Base-by-base conservation (phyloP, 805 yeast species). In the Pichia exigua region DNA sequence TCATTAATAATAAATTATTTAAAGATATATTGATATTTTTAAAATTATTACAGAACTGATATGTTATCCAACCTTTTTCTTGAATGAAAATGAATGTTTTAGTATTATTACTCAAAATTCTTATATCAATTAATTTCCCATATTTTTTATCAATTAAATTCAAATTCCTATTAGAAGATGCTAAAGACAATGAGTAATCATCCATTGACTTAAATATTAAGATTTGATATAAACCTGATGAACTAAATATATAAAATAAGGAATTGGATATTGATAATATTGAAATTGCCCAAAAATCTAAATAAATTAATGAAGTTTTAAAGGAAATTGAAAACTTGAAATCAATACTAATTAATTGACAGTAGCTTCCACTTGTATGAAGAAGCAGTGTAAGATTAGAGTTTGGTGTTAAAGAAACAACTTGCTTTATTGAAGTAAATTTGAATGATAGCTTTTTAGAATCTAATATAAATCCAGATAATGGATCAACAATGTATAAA, bases 31-130 rank as follows among this genome's bases (percentile, higher is more conserved):
- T 6, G 48, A 51, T 2, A 22, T 22, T 27, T 43, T 44, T 3
- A 50, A 51, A 1, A 44, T 45, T 24, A 45, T 27, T 13, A 10
- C 42, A 17, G 52, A 44, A 44, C 24, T 63, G 54, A 52, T 65
- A 65, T 3, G 65, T 50, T 2, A 57, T 49, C 68, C 68, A 66
- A 15, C 70, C 70, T n/a, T 30, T 28, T 35, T 65, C 66, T 42
- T 66, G 70, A 13, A 59, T 39, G 1, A 64, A 50, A 0, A 60
- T 47, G 62, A 66, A 64, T 21, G 54, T 52, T 18, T 52, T 47
- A 3, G 26, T 20, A 13, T 20, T 21, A 27, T n/a, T 28, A 12
- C 52, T 48, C 2, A 60, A 42, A 9, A 35, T 18, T 27, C 47
- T 38, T 1, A 64, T 52, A 24, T 57, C 56, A 3, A 50, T 28